phyloP scores from a whole-genome alignment of 2,329 filamentous ascomycete species.

The Ceratocystis lukuohia region DNA sequence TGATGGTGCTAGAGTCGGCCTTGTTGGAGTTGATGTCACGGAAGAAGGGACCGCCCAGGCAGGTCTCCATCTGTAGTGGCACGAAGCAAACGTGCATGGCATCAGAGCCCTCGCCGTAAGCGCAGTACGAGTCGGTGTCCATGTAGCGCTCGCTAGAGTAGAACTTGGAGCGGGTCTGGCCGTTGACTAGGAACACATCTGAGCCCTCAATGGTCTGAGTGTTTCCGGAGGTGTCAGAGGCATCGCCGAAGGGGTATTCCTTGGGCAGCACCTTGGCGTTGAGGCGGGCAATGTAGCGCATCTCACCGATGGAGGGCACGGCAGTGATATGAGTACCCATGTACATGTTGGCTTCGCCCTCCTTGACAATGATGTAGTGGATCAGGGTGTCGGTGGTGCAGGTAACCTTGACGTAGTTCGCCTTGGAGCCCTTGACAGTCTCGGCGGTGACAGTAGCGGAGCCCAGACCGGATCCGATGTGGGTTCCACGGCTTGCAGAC shows the following conservation, averaged over 20 bases:
- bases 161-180: slow-evolving; percentile 56
- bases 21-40: slow-evolving; percentile 55
- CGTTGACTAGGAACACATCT: slow-evolving; percentile 45
- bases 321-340: slow-evolving; percentile 49
- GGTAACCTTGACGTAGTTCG: slow-evolving; percentile 46
- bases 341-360: slow-evolving; percentile 46
- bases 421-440: slow-evolving; percentile 24
- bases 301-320: slow-evolving; percentile 43
- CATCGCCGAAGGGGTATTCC: slow-evolving; percentile 41
- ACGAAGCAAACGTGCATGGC: slow-evolving; percentile 48
- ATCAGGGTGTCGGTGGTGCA: slow-evolving; percentile 47
- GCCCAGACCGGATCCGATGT: slow-evolving; percentile 47
- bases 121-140: slow-evolving; percentile 51
- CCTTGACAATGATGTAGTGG: slow-evolving; percentile 49
- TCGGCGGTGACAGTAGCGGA: slow-evolving; percentile 40
- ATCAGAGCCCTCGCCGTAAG: slow-evolving; percentile 34
- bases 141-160: slow-evolving; percentile 58
- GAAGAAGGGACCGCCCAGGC: slow-evolving; percentile 54
- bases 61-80: slow-evolving; percentile 43
- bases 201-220: slow-evolving; percentile 43
- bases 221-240: slow-evolving; percentile 41
- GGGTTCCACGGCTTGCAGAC: slow-evolving; percentile 37
- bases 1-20: slow-evolving; percentile 38
- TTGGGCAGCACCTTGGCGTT: slow-evolving; percentile 36
- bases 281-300: slow-evolving; percentile 51